Conservation (phyloP, 2,329 filamentous ascomycete genomes). For the Piedraia hortae region DNA sequence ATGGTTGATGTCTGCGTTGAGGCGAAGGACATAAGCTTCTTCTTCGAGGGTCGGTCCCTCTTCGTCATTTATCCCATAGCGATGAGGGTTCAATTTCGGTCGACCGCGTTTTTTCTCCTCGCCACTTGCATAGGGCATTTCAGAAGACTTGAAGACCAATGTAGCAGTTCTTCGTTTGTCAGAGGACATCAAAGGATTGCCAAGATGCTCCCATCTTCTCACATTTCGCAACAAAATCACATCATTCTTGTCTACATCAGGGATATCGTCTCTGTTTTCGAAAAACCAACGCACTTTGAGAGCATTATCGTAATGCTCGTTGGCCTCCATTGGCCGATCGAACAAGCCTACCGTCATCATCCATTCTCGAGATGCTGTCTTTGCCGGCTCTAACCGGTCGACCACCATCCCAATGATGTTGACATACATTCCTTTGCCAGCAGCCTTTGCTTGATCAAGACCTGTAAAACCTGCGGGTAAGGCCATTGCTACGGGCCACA, state of each 20-base stretch:
- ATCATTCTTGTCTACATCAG: conserved; percentile 26
- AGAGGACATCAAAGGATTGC: too few relatives aligned
- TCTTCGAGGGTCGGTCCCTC: conserved; percentile 7
- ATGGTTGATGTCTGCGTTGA: conserved; percentile 5
- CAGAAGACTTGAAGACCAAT: too few relatives aligned
- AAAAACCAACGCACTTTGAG: conserved; percentile 32
- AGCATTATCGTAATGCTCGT: conserved; percentile 3
- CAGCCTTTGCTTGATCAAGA: conserved; percentile 5
- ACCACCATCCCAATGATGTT: conserved; percentile 44
- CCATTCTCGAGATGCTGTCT: conserved; percentile 18
- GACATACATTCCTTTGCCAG: conserved; percentile 12
- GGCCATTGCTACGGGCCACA: too few relatives aligned
- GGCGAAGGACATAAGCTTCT: conserved; percentile 12
- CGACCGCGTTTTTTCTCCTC: too few relatives aligned
- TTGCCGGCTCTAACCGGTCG: conserved; percentile 29
- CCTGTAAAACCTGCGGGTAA: conserved; percentile 7
- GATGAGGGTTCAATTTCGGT: too few relatives aligned
- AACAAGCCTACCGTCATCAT: conserved; percentile 14
- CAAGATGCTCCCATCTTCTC: too few relatives aligned
- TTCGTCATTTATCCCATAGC: too few relatives aligned
- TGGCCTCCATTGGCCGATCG: conserved; percentile 9
- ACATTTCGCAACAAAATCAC: conserved; percentile 30
- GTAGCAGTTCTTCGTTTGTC: too few relatives aligned
- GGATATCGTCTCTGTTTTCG: conserved; percentile 10
- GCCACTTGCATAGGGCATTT: too few relatives aligned